These are phyloP conservation scores for Conticribra guillardii DNA, from an alignment of 108 stramenopile genomes.

Conservation along the genomic window DNA sequence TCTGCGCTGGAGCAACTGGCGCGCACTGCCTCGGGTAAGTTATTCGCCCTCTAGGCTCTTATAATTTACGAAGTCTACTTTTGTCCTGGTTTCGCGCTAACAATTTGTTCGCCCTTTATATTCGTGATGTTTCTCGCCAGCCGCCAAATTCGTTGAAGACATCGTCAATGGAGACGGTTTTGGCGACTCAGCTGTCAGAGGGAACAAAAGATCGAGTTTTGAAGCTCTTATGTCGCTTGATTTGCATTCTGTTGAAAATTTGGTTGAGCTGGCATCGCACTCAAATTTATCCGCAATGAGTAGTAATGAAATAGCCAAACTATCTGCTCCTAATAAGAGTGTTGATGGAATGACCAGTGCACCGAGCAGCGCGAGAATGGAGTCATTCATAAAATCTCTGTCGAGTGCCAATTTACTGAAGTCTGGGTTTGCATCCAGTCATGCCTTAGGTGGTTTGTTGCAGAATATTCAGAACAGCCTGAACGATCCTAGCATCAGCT, in stretches of 20 bases:
- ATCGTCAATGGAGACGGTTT: slow-evolving; percentile 64
- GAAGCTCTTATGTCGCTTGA: slow-evolving; percentile 90
- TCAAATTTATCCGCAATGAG: slow-evolving; percentile 34
- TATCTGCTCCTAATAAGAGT: background rate
- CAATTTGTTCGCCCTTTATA: background rate
- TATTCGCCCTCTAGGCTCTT: no score
- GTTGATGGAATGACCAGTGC: background rate
- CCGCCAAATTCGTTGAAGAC: slow-evolving; percentile 55
- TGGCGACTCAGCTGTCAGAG: slow-evolving; percentile 52
- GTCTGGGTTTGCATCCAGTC: slow-evolving; percentile 22
- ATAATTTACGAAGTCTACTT: no score
- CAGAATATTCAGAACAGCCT: slow-evolving; percentile 29
- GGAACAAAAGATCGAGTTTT: slow-evolving; percentile 65
- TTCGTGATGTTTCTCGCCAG: slow-evolving; percentile 2
- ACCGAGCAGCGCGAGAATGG: slow-evolving; percentile 45
- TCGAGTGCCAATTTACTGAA: slow-evolving; percentile 75
- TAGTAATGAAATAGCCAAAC: slow-evolving; percentile 18
- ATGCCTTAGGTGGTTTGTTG: slow-evolving; percentile 38
- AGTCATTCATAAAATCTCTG: slow-evolving; percentile 69
- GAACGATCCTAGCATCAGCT: slow-evolving; percentile 22
- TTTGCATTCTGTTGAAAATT: slow-evolving; percentile 87
- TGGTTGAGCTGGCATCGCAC: slow-evolving; percentile 65
- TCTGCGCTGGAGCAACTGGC: slow-evolving; percentile 73
- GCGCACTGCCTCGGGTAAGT: slow-evolving; percentile 65
- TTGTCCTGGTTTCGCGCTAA: background rate